phyloP scores from a whole-genome alignment of 164 flowering plant genomes.

The Hamamelis virginiana region DNA sequence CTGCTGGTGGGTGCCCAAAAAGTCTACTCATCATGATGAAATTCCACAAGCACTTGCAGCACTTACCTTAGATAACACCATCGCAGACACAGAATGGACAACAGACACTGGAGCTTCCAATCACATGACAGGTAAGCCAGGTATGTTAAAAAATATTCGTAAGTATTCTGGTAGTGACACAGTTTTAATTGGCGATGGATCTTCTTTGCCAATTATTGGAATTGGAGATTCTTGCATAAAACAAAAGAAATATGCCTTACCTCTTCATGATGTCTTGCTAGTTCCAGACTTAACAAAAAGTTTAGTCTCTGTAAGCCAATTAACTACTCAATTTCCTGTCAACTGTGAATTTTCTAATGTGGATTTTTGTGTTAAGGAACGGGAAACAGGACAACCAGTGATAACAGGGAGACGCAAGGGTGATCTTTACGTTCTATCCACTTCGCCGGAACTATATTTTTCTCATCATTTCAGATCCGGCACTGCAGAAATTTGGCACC shows the following conservation, averaged over 20 bases:
- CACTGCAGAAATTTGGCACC: slow-evolving; percentile 4
- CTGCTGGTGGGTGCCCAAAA: slow-evolving; percentile 8
- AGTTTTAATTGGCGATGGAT: background rate
- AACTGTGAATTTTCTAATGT: too few relatives aligned
- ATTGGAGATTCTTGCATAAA: slow-evolving; percentile 3
- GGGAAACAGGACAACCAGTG: slow-evolving; percentile 1
- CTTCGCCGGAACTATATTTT: background rate
- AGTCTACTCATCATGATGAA: background rate
- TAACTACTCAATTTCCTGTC: too few relatives aligned
- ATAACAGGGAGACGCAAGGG: background rate
- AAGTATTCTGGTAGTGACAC: background rate
- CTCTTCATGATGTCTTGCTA: too few relatives aligned
- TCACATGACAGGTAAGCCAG: slow-evolving; percentile 8
- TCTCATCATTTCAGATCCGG: slow-evolving; percentile 2
- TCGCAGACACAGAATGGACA: background rate
- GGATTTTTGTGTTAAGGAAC: slow-evolving; percentile 8
- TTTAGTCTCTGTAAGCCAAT: too few relatives aligned
- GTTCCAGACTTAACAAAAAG: too few relatives aligned
- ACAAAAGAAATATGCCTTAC: slow-evolving; percentile 1
- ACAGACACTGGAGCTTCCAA: background rate
- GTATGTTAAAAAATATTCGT: slow-evolving; percentile 1
- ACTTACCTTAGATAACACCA: slow-evolving; percentile 6
- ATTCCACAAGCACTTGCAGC: slow-evolving; percentile 14
- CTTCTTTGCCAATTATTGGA: background rate
- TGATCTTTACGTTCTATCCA: slow-evolving; percentile 6